These are phyloP conservation scores for Acanthamoeba lenticulata DNA, from an alignment of 208 protist species.

Conservation along the genomic window DNA sequence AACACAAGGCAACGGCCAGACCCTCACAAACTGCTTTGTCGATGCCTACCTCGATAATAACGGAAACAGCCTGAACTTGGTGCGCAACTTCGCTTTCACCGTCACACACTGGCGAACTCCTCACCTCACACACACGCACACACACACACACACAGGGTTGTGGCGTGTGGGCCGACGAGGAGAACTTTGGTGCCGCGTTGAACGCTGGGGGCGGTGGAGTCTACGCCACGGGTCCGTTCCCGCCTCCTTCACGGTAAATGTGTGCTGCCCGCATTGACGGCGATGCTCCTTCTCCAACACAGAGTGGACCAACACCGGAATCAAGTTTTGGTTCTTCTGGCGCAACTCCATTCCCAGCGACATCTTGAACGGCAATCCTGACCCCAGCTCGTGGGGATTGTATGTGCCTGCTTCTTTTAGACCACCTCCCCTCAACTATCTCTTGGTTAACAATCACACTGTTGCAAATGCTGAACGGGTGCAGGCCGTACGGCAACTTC, in stretches of 20 bases:
- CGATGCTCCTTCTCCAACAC: neutral
- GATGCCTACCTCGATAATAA: too few relatives aligned
- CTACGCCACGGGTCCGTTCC: neutral
- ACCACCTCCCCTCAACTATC: too few relatives aligned
- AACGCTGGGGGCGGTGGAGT: neutral
- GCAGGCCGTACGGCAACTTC: too few relatives aligned
- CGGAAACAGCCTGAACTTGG: neutral
- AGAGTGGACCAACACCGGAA: neutral
- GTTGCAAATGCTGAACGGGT: too few relatives aligned
- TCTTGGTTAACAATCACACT: too few relatives aligned
- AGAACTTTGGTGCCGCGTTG: neutral
- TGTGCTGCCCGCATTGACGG: too few relatives aligned
- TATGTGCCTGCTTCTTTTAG: too few relatives aligned
- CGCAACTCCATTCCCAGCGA: neutral
- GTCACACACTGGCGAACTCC: too few relatives aligned
- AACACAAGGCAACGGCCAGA: neutral
- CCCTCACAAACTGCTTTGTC: neutral
- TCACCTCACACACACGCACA: too few relatives aligned
- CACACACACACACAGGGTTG: neutral
- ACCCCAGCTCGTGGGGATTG: neutral
- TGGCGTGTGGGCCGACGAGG: neutral
- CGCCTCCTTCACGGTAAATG: too few relatives aligned
- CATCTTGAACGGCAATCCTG: neutral
- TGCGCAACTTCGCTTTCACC: neutral
- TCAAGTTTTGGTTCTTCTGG: neutral